Percentiles rank a stretch among this genome's conserved stretches.
phyloP scores from a whole-genome alignment of 2,329 filamentous ascomycete species.

The Emydomyces testavorans region DNA sequence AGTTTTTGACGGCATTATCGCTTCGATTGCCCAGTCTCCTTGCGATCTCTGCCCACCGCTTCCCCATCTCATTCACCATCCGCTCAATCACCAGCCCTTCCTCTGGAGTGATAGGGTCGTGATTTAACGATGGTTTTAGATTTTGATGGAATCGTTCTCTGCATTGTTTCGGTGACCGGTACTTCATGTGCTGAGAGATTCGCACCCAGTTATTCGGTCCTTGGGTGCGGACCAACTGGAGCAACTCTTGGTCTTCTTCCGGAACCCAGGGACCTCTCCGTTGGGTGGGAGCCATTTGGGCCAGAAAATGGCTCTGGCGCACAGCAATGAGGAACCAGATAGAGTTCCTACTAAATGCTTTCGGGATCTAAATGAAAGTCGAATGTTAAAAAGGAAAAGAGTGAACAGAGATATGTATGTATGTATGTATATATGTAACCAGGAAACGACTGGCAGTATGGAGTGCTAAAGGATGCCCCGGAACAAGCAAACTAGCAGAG shows the following conservation, averaged over 20 bases:
- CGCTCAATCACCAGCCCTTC: constrained; percentile 64
- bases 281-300: constrained; percentile 41
- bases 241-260: constrained; percentile 59
- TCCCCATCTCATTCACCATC: constrained; percentile 66
- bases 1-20: constrained; percentile 95
- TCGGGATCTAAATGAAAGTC: constrained; percentile 4
- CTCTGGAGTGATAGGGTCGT: constrained; percentile 58
- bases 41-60: constrained; percentile 88
- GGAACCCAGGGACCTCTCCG: constrained; percentile 76
- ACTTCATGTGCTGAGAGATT: constrained; percentile 63
- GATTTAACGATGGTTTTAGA: constrained; percentile 63
- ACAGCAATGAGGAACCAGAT: too few relatives aligned
- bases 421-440: background rate
- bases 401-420: background rate
- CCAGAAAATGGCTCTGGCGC: background rate
- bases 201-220: constrained; percentile 82
- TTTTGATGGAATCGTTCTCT: constrained; percentile 91
- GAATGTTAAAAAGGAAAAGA: constrained; percentile 6
- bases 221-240: constrained; percentile 58
- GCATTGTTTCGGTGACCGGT: constrained; percentile 85
- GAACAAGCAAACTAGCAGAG: too few relatives aligned
- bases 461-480: background rate
- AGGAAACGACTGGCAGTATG: constrained; percentile 8
- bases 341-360: too few relatives aligned
- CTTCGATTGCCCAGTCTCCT: constrained; percentile 69